These are phyloP conservation scores for Fomitopsis serialis DNA, from an alignment of 768 basidiomycete genomes.

Conservation along the genomic window DNA sequence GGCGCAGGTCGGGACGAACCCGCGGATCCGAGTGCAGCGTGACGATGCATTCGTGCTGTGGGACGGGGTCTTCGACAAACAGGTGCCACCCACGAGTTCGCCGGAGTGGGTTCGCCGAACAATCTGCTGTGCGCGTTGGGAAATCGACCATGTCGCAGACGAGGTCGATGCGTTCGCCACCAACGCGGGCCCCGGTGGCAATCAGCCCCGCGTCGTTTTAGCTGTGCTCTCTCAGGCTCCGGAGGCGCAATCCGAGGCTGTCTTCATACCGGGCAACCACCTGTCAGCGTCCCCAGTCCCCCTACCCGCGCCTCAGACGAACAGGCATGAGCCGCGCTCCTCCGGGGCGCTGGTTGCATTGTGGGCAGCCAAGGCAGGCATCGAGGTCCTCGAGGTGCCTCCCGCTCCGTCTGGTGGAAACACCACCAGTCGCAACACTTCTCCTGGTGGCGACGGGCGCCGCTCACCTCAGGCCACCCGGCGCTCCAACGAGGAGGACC, in stretches of 20 bases:
- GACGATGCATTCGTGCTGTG: constrained; percentile 81
- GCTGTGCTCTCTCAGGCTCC: constrained; percentile 37
- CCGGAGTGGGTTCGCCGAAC: constrained; percentile 86
- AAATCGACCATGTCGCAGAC: constrained; percentile 46
- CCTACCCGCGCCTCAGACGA: constrained; percentile 53
- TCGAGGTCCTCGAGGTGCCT: constrained; percentile 51
- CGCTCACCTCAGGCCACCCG: constrained; percentile 17
- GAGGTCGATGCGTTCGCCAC: constrained; percentile 15
- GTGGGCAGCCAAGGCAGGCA: constrained; percentile 64
- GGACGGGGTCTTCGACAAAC: constrained; percentile 63
- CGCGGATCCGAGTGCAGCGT: constrained; percentile 74
- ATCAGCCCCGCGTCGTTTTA: constrained; percentile 49
- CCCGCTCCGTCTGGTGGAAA: constrained; percentile 22
- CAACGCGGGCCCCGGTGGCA: constrained; percentile 1
- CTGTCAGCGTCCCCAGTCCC: constrained; percentile 49
- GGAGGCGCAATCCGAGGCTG: constrained; percentile 10
- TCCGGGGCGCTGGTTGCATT: constrained; percentile 54
- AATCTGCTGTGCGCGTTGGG: constrained; percentile 80
- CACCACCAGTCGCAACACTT: background rate
- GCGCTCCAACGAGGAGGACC: constrained; percentile 25
- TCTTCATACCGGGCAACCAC: constrained; percentile 1
- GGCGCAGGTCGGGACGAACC: constrained; percentile 77
- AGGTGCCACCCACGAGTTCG: constrained; percentile 26
- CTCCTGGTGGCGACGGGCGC: constrained; percentile 7
- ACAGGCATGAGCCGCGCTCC: constrained; percentile 61